Evolutionary conservation across 495 filamentous ascomycete species (phyloP).

Genomic region (Penicillium macrosclerotiorum): DNA sequence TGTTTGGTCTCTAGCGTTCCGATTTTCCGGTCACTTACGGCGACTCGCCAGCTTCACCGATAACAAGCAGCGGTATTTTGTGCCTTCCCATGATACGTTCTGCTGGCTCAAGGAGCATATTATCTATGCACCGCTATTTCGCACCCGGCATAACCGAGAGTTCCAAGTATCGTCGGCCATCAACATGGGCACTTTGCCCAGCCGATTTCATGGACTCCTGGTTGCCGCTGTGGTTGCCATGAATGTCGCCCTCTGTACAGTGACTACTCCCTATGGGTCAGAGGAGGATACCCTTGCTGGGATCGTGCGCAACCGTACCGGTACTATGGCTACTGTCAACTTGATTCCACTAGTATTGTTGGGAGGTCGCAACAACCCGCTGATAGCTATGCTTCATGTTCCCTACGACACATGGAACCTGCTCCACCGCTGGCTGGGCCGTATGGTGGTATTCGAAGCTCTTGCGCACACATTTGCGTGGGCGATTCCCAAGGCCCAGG

Average conservation of each 20-base stretch:
- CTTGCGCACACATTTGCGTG: constrained; percentile 63
- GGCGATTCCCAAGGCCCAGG: constrained; percentile 65
- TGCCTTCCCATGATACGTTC: constrained; percentile 41
- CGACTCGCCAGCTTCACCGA: constrained; percentile 71
- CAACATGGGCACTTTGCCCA: constrained; percentile 83
- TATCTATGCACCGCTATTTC: constrained; percentile 80
- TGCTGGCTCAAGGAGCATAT: constrained; percentile 75
- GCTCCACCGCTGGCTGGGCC: constrained; percentile 75
- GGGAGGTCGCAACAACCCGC: constrained; percentile 67
- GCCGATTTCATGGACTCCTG: constrained; percentile 74
- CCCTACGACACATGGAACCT: constrained; percentile 79
- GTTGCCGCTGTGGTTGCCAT: constrained; percentile 67
- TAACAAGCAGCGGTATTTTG: constrained; percentile 66
- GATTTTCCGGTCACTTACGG: constrained; percentile 62
- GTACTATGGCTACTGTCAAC: constrained; percentile 73
- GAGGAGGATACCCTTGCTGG: constrained; percentile 44
- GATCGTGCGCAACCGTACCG: constrained; percentile 68
- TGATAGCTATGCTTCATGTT: constrained; percentile 62
- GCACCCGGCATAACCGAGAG: constrained; percentile 82
- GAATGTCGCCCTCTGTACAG: constrained; percentile 76
- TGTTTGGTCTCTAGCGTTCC: constrained; percentile 49
- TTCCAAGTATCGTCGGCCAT: constrained; percentile 72
- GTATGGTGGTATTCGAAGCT: constrained; percentile 66
- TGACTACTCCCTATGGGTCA: constrained; percentile 60
- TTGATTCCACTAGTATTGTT: constrained; percentile 72